phyloP scores from a whole-genome alignment of 2,329 filamentous ascomycete species.

The Mollisiaceae sp. region DNA sequence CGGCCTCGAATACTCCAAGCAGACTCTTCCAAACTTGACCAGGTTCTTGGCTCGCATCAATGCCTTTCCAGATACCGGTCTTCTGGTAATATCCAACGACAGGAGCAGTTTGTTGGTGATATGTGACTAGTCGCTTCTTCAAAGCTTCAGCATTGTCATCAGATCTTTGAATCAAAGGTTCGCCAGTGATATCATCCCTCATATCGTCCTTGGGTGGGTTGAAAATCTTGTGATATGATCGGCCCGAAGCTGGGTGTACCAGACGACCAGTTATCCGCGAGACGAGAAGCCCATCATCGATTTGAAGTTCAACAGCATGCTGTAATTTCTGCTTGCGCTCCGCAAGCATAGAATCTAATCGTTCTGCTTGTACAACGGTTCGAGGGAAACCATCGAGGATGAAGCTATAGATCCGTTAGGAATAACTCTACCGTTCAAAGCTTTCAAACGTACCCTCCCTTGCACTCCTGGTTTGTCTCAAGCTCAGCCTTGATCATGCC shows the following conservation, averaged over 20 bases:
- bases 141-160: slow-evolving; percentile 97
- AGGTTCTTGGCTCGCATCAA: slow-evolving; percentile 96
- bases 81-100: slow-evolving; percentile 97
- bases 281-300: slow-evolving; percentile 92
- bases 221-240: slow-evolving; percentile 98
- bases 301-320: slow-evolving; percentile 95
- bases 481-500: slow-evolving; percentile 99
- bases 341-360: slow-evolving; percentile 89
- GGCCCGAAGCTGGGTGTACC: slow-evolving; percentile 92
- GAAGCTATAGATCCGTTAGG: slow-evolving; percentile 64
- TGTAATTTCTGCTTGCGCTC: slow-evolving; percentile 82
- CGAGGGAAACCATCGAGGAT: slow-evolving; percentile 99
- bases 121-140: slow-evolving; percentile 91
- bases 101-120: slow-evolving; percentile 91
- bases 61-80: slow-evolving; percentile 93
- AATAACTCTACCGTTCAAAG: slow-evolving; percentile 7
- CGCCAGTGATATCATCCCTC: slow-evolving; percentile 96
- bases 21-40: slow-evolving; percentile 95
- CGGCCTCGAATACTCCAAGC: slow-evolving; percentile 78
- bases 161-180: slow-evolving; percentile 93
- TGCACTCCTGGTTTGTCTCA: slow-evolving; percentile 91
- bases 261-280: slow-evolving; percentile 95
- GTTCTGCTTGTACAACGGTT: slow-evolving; percentile 92
- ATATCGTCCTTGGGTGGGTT: slow-evolving; percentile 94
- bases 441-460: slow-evolving; percentile 77